Conservation (phyloP, 495 filamentous ascomycete species). For the Tuber calosporum region DNA sequence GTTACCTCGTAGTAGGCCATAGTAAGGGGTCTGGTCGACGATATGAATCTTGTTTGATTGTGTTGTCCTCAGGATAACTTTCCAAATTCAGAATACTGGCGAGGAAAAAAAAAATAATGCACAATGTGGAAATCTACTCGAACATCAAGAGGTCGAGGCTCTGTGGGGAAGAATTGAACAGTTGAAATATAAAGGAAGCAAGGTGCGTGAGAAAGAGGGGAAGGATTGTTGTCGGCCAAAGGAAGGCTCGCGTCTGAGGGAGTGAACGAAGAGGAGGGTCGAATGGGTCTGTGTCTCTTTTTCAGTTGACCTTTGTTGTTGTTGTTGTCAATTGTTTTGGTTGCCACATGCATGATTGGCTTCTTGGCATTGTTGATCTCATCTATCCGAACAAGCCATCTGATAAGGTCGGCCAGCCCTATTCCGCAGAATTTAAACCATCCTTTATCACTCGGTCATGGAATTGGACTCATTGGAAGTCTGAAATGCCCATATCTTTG, state of each 20-base stretch:
- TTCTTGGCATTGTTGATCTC: neutral
- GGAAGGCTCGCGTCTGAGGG: neutral
- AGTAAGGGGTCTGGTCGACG: neutral
- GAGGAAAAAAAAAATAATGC: neutral
- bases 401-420: neutral
- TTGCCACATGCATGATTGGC: neutral
- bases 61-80: neutral
- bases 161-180: neutral
- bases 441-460: neutral
- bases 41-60: neutral
- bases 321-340: constrained; percentile 3
- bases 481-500: neutral
- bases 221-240: neutral
- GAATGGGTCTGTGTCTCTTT: neutral
- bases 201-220: neutral
- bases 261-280: neutral
- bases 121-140: neutral
- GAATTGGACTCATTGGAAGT: neutral
- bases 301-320: neutral
- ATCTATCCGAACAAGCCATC: neutral
- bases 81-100: neutral
- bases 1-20: constrained; percentile 29
- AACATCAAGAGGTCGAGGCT: neutral
- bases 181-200: neutral
- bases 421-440: neutral